Evolutionary conservation across 2,329 filamentous ascomycete genomes (phyloP).

Genomic region (Immersiporthe knoxdaviesiana): DNA sequence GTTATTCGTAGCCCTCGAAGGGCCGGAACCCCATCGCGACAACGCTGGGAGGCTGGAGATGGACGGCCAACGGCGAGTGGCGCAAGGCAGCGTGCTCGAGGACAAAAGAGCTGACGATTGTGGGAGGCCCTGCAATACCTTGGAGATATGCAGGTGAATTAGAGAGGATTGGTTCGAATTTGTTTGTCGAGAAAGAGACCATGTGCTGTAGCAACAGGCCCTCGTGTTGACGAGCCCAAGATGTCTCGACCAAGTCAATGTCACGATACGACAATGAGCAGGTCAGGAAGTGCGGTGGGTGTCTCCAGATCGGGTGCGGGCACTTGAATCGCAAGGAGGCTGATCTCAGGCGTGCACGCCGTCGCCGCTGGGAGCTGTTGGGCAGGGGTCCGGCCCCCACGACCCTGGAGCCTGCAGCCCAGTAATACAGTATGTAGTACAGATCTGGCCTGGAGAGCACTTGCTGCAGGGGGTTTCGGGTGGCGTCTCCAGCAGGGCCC

Average conservation of each 20-base stretch:
- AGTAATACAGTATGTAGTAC: too few relatives aligned
- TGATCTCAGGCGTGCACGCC: slow-evolving; percentile 14
- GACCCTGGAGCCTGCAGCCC: background rate
- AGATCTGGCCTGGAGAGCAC: background rate
- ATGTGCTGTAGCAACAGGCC: background rate
- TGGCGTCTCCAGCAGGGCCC: slow-evolving; percentile 1
- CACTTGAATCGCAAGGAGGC: slow-evolving; percentile 12
- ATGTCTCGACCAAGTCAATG: background rate
- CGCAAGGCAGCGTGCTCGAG: slow-evolving; percentile 12
- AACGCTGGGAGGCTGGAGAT: slow-evolving; percentile 9
- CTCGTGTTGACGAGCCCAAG: background rate
- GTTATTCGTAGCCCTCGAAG: slow-evolving; percentile 25
- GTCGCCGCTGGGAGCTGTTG: background rate
- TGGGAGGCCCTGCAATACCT: slow-evolving; percentile 1
- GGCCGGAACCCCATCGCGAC: slow-evolving; percentile 27
- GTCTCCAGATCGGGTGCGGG: slow-evolving; percentile 1
- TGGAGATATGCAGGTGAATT: slow-evolving; percentile 5
- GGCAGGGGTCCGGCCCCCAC: background rate
- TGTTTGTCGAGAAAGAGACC: background rate
- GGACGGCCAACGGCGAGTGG: slow-evolving; percentile 21
- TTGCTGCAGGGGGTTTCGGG: background rate
- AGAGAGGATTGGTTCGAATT: background rate
- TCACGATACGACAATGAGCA: background rate
- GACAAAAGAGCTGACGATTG: slow-evolving; percentile 15
- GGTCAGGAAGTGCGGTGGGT: slow-evolving; percentile 1